phyloP scores from a whole-genome alignment of 495 filamentous ascomycete species.

The Physcia stellaris region DNA sequence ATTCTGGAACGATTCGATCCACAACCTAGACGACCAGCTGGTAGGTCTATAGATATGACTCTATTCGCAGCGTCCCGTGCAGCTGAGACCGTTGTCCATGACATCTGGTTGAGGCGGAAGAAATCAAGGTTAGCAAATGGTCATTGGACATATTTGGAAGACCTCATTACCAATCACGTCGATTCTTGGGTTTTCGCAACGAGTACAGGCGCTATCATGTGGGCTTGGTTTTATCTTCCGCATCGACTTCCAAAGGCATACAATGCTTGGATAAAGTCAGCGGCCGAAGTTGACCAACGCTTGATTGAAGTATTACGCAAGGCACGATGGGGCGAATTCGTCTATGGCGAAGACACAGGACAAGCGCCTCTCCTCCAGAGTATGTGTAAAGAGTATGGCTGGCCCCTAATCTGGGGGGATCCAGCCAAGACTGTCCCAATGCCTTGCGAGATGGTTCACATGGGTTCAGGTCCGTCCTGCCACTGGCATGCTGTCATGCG shows the following conservation, averaged over 20 bases:
- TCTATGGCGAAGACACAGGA: constrained; percentile 69
- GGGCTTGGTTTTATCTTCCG: constrained; percentile 74
- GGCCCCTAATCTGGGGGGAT: constrained; percentile 63
- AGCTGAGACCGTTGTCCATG: constrained; percentile 53
- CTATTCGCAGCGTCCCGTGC: constrained; percentile 68
- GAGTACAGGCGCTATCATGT: constrained; percentile 76
- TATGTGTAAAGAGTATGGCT: constrained; percentile 63
- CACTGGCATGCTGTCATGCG: constrained; percentile 63
- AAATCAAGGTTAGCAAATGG: constrained; percentile 13
- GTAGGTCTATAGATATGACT: constrained; percentile 76
- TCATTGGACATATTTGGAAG: constrained; percentile 38
- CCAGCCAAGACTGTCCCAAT: constrained; percentile 60
- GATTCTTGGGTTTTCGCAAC: constrained; percentile 65
- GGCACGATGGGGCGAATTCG: constrained; percentile 45
- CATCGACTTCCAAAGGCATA: constrained; percentile 59
- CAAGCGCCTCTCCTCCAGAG: constrained; percentile 53
- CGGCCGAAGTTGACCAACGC: constrained; percentile 65
- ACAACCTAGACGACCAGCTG: constrained; percentile 32
- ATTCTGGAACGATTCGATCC: not conserved
- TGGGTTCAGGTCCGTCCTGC: constrained; percentile 63
- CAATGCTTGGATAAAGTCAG: constrained; percentile 72
- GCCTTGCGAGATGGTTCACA: constrained; percentile 81
- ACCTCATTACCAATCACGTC: constrained; percentile 35
- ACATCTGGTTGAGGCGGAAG: constrained; percentile 41
- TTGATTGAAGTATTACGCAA: constrained; percentile 62